Conservation (phyloP, 1,139 yeast species). For the Arxiozyma heterogenica region DNA sequence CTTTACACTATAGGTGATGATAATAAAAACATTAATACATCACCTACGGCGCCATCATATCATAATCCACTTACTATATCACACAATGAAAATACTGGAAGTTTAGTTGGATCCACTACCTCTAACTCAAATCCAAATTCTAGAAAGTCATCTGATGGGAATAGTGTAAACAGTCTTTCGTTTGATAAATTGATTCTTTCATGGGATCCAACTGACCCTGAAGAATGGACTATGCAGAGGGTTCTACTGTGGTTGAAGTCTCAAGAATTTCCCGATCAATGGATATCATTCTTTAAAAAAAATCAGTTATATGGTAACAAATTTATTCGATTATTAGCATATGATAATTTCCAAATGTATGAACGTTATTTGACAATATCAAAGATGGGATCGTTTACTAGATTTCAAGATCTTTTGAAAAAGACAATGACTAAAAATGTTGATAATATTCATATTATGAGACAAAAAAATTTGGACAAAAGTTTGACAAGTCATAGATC, state of each 20-base stretch:
- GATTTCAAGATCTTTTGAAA: constrained; percentile 47
- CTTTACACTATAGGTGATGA: constrained; percentile 1
- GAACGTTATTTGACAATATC: constrained; percentile 40
- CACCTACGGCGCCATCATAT: background rate
- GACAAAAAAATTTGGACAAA: constrained; percentile 6
- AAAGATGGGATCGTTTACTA: constrained; percentile 43
- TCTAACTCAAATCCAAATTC: constrained; percentile 8
- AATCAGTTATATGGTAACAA: constrained; percentile 54
- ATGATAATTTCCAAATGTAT: constrained; percentile 46
- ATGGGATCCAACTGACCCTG: constrained; percentile 38
- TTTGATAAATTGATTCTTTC: constrained; percentile 31
- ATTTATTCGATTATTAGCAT: constrained; percentile 60
- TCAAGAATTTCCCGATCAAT: constrained; percentile 60
- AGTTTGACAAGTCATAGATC: background rate
- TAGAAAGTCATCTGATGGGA: constrained; percentile 28
- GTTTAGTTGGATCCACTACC: background rate
- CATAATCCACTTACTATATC: background rate
- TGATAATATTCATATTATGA: constrained; percentile 4
- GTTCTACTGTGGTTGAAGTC: constrained; percentile 60
- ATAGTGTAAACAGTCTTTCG: constrained; percentile 18
- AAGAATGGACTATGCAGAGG: constrained; percentile 60
- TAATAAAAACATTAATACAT: background rate
- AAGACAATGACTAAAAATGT: constrained; percentile 38
- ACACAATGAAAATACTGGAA: background rate
- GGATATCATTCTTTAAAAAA: constrained; percentile 56